These are phyloP conservation scores for Rhodomyrtus tomentosa DNA, from an alignment of 345 rosid genomes.

Conservation along the genomic window DNA sequence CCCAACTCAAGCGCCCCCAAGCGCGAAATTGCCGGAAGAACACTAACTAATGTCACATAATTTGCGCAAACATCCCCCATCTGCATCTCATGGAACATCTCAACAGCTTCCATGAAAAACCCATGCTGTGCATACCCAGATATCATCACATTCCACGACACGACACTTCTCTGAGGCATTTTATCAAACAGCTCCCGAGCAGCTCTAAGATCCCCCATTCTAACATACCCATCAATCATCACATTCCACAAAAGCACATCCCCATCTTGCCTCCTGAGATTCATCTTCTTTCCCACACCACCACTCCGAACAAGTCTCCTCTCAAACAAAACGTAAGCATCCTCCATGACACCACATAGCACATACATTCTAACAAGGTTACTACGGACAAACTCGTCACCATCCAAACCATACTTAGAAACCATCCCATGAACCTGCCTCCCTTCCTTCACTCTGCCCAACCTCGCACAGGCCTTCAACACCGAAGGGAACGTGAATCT, in stretches of 20 bases:
- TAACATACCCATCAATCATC: constrained; percentile 50
- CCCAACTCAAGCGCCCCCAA: constrained; percentile 51
- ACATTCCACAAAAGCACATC: constrained; percentile 64
- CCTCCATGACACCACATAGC: constrained; percentile 44
- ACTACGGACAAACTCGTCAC: constrained; percentile 52
- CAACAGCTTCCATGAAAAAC: constrained; percentile 40
- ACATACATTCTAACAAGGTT: constrained; percentile 65
- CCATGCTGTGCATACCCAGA: constrained; percentile 63
- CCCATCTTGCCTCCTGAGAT: constrained; percentile 35
- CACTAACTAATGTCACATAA: constrained; percentile 60
- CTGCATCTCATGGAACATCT: constrained; percentile 47
- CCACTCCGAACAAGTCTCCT: constrained; percentile 5
- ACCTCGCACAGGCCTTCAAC: constrained; percentile 46
- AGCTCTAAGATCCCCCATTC: constrained; percentile 36
- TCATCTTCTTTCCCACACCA: not conserved
- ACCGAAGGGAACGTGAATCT: constrained; percentile 55
- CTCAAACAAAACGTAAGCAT: constrained; percentile 30
- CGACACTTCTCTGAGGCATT: constrained; percentile 46
- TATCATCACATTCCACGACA: constrained; percentile 64
- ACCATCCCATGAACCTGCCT: constrained; percentile 49
- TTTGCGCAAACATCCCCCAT: constrained; percentile 24
- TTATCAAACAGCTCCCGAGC: constrained; percentile 32
- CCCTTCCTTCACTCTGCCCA: constrained; percentile 39
- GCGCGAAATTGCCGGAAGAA: constrained; percentile 48
- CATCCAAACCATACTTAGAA: constrained; percentile 36